Conservation (phyloP, 306 rosid species). For the Parietaria judaica region DNA sequence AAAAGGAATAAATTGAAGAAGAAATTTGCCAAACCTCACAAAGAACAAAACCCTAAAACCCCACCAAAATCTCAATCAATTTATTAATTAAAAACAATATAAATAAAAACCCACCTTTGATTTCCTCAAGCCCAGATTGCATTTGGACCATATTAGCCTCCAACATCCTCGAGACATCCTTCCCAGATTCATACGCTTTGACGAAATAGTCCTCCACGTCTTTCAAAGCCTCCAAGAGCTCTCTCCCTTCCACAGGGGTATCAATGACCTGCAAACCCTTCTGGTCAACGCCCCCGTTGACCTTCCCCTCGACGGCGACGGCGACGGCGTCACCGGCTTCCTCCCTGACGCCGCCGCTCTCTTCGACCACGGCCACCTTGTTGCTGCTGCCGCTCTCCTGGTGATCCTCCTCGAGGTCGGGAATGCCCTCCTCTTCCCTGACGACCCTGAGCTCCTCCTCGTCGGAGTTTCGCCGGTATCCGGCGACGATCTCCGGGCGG, state of each 20-base stretch:
- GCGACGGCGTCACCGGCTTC: conserved; percentile 23
- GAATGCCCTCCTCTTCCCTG: conserved; percentile 97
- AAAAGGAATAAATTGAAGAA: too few relatives aligned
- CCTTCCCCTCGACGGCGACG: conserved; percentile 37
- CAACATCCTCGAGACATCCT: conserved; percentile 74
- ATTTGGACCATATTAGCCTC: conserved; percentile 78
- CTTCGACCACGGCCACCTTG: conserved; percentile 37
- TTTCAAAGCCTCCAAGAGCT: conserved; percentile 79
- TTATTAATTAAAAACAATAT: background rate
- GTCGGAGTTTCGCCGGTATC: conserved; percentile 50
- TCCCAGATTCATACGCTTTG: conserved; percentile 74
- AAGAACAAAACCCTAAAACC: too few relatives aligned
- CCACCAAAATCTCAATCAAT: too few relatives aligned
- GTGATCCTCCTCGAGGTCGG: conserved; percentile 83
- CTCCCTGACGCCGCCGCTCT: conserved; percentile 30
- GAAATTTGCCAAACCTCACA: too few relatives aligned
- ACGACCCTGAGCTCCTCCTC: conserved; percentile 80
- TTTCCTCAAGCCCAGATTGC: conserved; percentile 79
- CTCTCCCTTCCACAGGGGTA: conserved; percentile 75
- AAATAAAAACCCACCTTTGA: conserved; percentile 54
- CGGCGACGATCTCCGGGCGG: conserved; percentile 53
- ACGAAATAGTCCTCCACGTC: conserved; percentile 68
- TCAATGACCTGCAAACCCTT: conserved; percentile 54
- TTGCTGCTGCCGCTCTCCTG: conserved; percentile 19
- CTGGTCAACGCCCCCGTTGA: conserved; percentile 29